Evolutionary conservation across 2,329 filamentous ascomycete species (phyloP).

Genomic region (Aurifilum marmelostoma): DNA sequence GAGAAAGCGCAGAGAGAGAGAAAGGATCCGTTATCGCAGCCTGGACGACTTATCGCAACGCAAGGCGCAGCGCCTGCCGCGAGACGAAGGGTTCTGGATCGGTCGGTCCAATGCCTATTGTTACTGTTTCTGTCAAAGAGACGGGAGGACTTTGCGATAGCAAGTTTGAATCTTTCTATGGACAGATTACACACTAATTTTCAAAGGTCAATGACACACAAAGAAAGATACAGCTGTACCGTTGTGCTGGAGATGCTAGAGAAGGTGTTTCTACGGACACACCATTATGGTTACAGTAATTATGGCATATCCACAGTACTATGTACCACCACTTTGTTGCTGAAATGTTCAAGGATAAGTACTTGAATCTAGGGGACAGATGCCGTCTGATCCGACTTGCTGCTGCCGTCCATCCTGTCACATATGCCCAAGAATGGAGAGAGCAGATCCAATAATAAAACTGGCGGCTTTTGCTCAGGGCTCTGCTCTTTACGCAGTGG

Average conservation of each 20-base stretch:
- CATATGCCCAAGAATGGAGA: not conserved
- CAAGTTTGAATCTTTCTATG: not conserved
- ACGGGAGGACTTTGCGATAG: not conserved
- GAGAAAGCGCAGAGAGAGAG: not conserved
- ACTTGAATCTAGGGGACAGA: not conserved
- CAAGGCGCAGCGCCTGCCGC: not conserved
- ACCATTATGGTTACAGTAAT: too few relatives aligned
- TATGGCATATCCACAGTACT: too few relatives aligned
- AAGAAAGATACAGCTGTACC: not conserved
- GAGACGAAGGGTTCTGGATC: not conserved
- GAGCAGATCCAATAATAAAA: not conserved
- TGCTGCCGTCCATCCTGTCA: not conserved
- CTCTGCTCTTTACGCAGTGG: not conserved
- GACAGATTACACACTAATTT: not conserved
- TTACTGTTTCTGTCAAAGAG: not conserved
- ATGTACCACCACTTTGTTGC: not conserved
- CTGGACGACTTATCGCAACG: not conserved
- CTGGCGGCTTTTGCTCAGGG: not conserved
- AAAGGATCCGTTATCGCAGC: slow-evolving; percentile 25
- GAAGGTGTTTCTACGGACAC: too few relatives aligned
- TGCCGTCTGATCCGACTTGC: not conserved
- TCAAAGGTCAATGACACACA: not conserved
- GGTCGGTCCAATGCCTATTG: not conserved
- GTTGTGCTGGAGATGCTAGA: not conserved
- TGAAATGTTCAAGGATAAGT: not conserved